Evolutionary conservation across 2,329 filamentous ascomycete species (phyloP).

Genomic region (Monosporascus cannonballus): DNA sequence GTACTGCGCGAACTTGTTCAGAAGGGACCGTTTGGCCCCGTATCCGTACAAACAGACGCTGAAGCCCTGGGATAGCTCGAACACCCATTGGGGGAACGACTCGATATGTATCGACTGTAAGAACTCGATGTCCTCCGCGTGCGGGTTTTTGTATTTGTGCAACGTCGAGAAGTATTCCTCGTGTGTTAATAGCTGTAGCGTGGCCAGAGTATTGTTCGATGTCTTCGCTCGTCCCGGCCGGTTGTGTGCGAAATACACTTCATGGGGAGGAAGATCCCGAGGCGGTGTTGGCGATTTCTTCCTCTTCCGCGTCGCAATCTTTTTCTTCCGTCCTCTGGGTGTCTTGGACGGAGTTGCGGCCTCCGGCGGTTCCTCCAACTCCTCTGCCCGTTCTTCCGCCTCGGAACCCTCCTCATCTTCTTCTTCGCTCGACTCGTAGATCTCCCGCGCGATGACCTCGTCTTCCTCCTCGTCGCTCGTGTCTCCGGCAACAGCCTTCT

Average conservation of each 20-base stretch:
- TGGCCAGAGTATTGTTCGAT: constrained; percentile 76
- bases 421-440: constrained; percentile 16
- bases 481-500: constrained; percentile 58
- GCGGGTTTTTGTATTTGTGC: constrained; percentile 59
- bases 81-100: constrained; percentile 86
- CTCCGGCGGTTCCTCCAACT: constrained; percentile 12
- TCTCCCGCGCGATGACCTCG: constrained; percentile 16
- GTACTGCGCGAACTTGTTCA: constrained; percentile 70
- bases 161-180: constrained; percentile 82
- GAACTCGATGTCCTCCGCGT: constrained; percentile 62
- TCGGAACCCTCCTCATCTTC: constrained; percentile 22
- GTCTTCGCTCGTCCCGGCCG: constrained; percentile 75
- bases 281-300: constrained; percentile 74
- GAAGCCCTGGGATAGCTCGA: constrained; percentile 83
- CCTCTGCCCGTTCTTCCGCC: constrained; percentile 10
- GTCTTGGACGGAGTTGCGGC: constrained; percentile 41
- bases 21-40: constrained; percentile 75
- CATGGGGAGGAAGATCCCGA: constrained; percentile 75
- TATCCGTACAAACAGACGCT: constrained; percentile 89
- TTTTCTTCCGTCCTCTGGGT: constrained; percentile 39
- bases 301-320: constrained; percentile 26
- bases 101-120: constrained; percentile 70
- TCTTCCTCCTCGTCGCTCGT: constrained; percentile 61
- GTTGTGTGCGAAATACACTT: constrained; percentile 92
- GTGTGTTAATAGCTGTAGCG: constrained; percentile 72